Evolutionary conservation across 257 asterid species (phyloP), one percentile per base, ranked within the genome.

Genomic region (Solanum pinnatisectum): DNA sequence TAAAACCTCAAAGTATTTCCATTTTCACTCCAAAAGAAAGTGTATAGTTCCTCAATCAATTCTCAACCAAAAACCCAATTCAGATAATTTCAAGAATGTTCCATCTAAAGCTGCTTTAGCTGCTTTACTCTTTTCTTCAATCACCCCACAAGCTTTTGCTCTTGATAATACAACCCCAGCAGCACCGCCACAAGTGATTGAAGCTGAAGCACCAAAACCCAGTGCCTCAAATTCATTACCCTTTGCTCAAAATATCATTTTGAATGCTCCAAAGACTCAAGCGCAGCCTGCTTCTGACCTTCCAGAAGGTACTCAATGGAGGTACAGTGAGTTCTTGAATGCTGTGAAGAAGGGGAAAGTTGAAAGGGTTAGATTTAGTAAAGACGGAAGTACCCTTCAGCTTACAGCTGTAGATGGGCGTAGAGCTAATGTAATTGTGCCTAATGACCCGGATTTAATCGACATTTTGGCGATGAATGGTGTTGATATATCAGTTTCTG

Each of bases 301-400:
- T 84, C 99, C 99, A 0, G 99, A 97, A 3, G 98, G 98, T 2
- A 90, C 98, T 70, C 95, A 96, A 3, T 97, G 99, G 99, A 92
- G 99, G 8, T 97, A 97, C 92, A 97, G 98, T 37, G 99, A 97
- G 56, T 96, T 97, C 89, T 70, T 97, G 93, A 96, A 97, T 70
- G 98, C 99, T 13, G 98, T 97, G 83, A 97, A 96, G 93, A 97
- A 97, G 92, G 99, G 99, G 12, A 96, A 96, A 88, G 99, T 97
- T 33, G 99, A 97, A 89, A 92, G 98, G 65, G 99, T 97, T 23
- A 91, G 99, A 89, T 97, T 97, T 59, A 97, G 97, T 35, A 97
- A 97, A 89, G 99, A 97, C 65, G 99, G 99, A 18, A 88, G 98
- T 85, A 89, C 86, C 87, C 97, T 97, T 87, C 99, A 97, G 91